Evolutionary conservation across 1,139 yeast genomes (phyloP).

Genomic region (Saccharomycopsis crataegensis): DNA sequence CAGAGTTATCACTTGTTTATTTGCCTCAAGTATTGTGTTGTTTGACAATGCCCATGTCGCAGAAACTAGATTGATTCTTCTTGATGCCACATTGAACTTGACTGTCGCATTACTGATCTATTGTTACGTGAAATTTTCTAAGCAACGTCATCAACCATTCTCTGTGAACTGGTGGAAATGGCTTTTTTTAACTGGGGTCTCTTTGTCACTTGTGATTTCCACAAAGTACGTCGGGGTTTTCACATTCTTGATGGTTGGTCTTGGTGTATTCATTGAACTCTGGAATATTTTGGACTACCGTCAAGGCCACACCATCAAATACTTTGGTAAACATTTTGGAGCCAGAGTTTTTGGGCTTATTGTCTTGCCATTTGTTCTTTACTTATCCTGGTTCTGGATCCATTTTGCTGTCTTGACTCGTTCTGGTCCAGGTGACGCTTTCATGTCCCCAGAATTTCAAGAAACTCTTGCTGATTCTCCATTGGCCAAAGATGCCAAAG

Average conservation of each 20-base stretch:
- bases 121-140: conserved; percentile 72
- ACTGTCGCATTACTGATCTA: conserved; percentile 75
- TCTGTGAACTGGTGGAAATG: conserved; percentile 76
- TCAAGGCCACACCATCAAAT: conserved; percentile 50
- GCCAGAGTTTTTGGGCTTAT: conserved; percentile 72
- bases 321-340: conserved; percentile 59
- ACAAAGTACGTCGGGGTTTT: conserved; percentile 95
- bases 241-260: conserved; percentile 80
- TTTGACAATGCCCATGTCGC: conserved; percentile 84
- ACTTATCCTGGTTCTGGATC: conserved; percentile 87
- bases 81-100: conserved; percentile 83
- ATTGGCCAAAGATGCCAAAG: conserved; percentile 61
- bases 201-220: conserved; percentile 83
- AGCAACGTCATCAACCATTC: conserved; percentile 62
- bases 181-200: conserved; percentile 75
- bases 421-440: conserved; percentile 94
- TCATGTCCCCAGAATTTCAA: conserved; percentile 92
- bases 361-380: conserved; percentile 72
- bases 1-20: conserved; percentile 66
- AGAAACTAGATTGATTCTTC: conserved; percentile 81
- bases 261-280: conserved; percentile 76
- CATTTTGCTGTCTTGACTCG: conserved; percentile 75
- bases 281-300: conserved; percentile 78
- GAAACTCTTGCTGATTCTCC: conserved; percentile 83
- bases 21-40: conserved; percentile 75